A percentile compares a stretch with the other conserved stretches of the same genome.
phyloP scores from a whole-genome alignment of 2,329 filamentous ascomycete genomes.

The Penicillium sp. region DNA sequence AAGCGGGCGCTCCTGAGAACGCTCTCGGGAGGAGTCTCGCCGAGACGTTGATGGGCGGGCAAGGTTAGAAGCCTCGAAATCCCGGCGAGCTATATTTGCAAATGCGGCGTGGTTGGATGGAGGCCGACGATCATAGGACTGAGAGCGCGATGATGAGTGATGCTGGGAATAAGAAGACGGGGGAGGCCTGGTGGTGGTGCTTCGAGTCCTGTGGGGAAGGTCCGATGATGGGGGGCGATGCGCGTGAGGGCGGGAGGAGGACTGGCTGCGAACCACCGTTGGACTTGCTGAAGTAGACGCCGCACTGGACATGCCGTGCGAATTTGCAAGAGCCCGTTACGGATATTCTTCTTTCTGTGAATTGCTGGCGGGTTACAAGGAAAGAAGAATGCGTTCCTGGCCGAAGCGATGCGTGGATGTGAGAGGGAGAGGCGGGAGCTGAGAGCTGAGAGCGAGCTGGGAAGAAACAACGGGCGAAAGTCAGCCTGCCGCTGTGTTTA shows the following conservation, averaged over 20 bases:
- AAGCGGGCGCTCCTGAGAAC: conserved; percentile 40
- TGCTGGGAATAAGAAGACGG: conserved; percentile 26
- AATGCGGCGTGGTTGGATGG: conserved; percentile 47
- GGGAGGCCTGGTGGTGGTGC: conserved; percentile 40
- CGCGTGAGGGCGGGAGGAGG: conserved; percentile 44
- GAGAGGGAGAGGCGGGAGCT: not conserved
- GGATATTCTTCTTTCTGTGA: not conserved
- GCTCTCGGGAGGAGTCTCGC: conserved; percentile 63
- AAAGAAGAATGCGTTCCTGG: not conserved
- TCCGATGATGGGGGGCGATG: conserved; percentile 36
- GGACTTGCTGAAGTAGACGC: conserved; percentile 43
- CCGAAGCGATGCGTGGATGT: not conserved
- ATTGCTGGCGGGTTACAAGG: not conserved
- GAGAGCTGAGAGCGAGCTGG: not conserved
- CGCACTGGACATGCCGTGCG: conserved; percentile 40
- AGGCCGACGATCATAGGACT: conserved; percentile 44
- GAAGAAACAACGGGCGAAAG: not conserved
- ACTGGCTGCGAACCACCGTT: conserved; percentile 48
- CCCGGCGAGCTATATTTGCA: conserved; percentile 58
- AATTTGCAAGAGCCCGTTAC: not conserved
- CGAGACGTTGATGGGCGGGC: conserved; percentile 54
- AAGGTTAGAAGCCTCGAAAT: conserved; percentile 70
- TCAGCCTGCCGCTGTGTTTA: not conserved
- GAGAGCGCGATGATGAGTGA: conserved; percentile 36
- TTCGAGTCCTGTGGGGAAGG: conserved; percentile 45